Evolutionary conservation across 257 asterid species (phyloP), one percentile per base, ranked within the genome.

Genomic region (Perilla frutescens): DNA sequence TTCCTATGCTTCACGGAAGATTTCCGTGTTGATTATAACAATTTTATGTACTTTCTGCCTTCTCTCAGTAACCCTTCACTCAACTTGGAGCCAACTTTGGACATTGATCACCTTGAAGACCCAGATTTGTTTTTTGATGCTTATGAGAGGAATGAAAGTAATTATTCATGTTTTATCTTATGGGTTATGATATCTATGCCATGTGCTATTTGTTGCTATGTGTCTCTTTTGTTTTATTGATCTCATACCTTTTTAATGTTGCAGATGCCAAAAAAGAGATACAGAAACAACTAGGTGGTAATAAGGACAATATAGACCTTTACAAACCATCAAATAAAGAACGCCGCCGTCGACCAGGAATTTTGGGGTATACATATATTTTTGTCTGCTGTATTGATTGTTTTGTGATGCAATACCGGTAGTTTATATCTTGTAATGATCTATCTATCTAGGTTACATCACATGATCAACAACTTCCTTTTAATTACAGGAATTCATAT

Each of bases 221-320:
- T 36, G 51, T 66, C 65, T 59, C 29, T 51, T 56, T 70, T 44
- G 39, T 44, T 40, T 62, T 63, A 45, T 29, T 48, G 62, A 55
- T 53, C 29, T 45, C 43, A 4, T 53, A n/a, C 5, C 10, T 60
- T 14, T 61, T 37, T 41, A 59, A 62, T 76, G 7, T 67, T 76
- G 56, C 82, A 95, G 98, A 83, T 61, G 98, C 96, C 72, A 81
- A 79, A 54, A 87, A 84, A 56, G 98, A 95, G 85, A 87, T 95
- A 77, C 83, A 76, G n/a, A 95, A 81, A 70, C 96, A 76, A 74
- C 70, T 70, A 75, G 97, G 97, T 81, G 83, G 67, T 26, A 51
- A 45, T 74, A 40, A 20, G 41, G 79, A 82, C 70, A 80, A 73
- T 71, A 40, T 72, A 65, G 73, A 77, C 71, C 77, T 68, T 66